Evolutionary conservation across 768 basidiomycete genomes (phyloP).

Genomic region (Russula foetens): DNA sequence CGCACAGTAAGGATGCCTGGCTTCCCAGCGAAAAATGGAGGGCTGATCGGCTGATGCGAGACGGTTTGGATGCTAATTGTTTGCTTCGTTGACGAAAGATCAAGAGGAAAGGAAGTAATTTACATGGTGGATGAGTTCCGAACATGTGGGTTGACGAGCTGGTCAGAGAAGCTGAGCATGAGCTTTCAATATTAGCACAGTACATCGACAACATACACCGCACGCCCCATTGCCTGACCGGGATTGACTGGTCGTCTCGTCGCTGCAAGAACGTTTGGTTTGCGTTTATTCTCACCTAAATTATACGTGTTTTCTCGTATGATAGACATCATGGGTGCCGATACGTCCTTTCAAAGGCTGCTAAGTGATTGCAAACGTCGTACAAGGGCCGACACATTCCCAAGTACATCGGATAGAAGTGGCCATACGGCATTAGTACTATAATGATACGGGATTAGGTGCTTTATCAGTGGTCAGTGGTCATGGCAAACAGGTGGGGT

Average conservation of each 20-base stretch:
- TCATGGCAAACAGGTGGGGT: constrained; percentile 10
- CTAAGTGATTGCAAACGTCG: neutral
- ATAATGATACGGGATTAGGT: neutral
- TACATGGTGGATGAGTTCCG: too few relatives aligned
- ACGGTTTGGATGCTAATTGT: too few relatives aligned
- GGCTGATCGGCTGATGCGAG: too few relatives aligned
- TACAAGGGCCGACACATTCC: neutral
- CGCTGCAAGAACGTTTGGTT: too few relatives aligned
- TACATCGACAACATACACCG: neutral
- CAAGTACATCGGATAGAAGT: neutral
- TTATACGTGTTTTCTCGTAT: too few relatives aligned
- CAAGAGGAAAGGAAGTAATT: too few relatives aligned
- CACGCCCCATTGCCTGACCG: neutral
- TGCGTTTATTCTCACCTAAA: too few relatives aligned
- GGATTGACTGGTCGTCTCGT: neutral
- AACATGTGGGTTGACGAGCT: neutral
- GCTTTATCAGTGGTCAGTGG: neutral
- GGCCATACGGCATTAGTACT: neutral
- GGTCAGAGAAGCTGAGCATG: neutral
- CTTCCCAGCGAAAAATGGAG: too few relatives aligned
- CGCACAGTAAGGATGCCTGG: too few relatives aligned
- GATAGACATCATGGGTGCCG: neutral
- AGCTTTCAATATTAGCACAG: neutral
- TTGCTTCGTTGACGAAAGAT: too few relatives aligned
- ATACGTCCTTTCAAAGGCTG: neutral